Evolutionary conservation across 768 basidiomycete genomes (phyloP).

Genomic region (Dentipellis sp.): DNA sequence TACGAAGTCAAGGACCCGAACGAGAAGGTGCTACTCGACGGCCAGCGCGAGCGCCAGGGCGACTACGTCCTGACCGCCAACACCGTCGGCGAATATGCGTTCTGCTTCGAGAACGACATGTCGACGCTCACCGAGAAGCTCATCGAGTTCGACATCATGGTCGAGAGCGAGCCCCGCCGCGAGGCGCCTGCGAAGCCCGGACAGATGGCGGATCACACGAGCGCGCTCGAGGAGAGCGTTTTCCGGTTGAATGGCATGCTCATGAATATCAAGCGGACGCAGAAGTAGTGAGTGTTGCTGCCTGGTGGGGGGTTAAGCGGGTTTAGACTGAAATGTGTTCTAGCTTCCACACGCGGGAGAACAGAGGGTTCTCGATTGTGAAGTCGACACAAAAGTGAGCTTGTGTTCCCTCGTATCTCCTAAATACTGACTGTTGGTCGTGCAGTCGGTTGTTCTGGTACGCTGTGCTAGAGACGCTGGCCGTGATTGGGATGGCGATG

Average conservation of each 20-base stretch:
- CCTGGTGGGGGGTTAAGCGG: neutral
- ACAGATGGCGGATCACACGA: conserved; percentile 88
- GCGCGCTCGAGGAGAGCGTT: conserved; percentile 89
- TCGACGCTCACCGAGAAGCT: conserved; percentile 90
- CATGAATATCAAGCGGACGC: conserved; percentile 83
- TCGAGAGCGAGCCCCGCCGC: conserved; percentile 90
- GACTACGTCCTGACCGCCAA: conserved; percentile 98
- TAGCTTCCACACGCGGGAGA: conserved; percentile 92
- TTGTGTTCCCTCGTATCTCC: neutral
- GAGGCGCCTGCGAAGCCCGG: conserved; percentile 83
- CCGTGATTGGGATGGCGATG: conserved; percentile 81
- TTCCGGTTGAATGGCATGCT: conserved; percentile 85
- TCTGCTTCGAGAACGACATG: conserved; percentile 99
- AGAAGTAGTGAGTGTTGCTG: conserved; percentile 75
- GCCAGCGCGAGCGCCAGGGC: conserved; percentile 83
- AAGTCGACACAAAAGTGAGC: conserved; percentile 79
- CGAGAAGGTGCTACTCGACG: conserved; percentile 81
- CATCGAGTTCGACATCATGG: conserved; percentile 95
- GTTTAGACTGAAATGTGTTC: neutral
- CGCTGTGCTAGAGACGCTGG: conserved; percentile 70
- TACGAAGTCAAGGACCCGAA: conserved; percentile 89
- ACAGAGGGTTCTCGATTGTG: conserved; percentile 88
- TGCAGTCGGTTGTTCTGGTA: conserved; percentile 90
- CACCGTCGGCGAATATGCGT: conserved; percentile 81
- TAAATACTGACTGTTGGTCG: conserved; percentile 3